These are phyloP conservation scores for Pseudomonodictys pantanalensis DNA, from an alignment of 495 filamentous ascomycete genomes.

Conservation along the genomic window DNA sequence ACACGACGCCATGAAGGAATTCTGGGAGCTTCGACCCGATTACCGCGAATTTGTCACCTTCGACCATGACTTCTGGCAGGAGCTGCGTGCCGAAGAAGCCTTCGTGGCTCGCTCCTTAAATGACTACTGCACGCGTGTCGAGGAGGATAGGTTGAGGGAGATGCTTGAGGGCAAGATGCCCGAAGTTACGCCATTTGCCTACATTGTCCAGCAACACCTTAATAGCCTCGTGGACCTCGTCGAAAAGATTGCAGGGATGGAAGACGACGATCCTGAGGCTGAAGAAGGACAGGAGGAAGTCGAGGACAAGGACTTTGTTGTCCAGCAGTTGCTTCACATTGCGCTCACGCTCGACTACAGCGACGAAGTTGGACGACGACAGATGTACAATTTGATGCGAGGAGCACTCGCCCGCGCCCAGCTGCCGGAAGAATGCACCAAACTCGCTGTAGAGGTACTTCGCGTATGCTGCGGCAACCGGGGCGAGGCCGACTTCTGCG, in stretches of 20 bases:
- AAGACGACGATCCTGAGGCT: constrained; percentile 65
- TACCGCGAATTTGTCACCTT: constrained; percentile 80
- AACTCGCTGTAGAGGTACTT: constrained; percentile 78
- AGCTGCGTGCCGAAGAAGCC: constrained; percentile 75
- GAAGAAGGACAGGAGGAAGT: constrained; percentile 62
- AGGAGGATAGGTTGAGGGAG: constrained; percentile 63
- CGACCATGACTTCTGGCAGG: constrained; percentile 84
- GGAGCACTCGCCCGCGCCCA: constrained; percentile 82
- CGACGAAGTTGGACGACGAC: constrained; percentile 88
- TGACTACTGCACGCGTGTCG: constrained; percentile 75
- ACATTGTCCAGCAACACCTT: constrained; percentile 74
- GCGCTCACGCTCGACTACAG: constrained; percentile 81
- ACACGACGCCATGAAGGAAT: constrained; percentile 86
- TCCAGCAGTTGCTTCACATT: constrained; percentile 92
- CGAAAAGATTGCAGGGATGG: constrained; percentile 52
- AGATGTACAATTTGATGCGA: constrained; percentile 87
- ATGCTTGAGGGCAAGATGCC: constrained; percentile 90
- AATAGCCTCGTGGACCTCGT: constrained; percentile 69
- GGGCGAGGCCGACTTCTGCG: constrained; percentile 90
- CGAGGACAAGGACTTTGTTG: constrained; percentile 85
- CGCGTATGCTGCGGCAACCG: constrained; percentile 76
- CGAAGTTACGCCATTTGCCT: constrained; percentile 84
- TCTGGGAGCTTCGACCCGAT: constrained; percentile 92
- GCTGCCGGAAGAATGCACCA: constrained; percentile 87
- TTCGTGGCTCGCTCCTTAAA: constrained; percentile 92